phyloP scores from a whole-genome alignment of 768 basidiomycete species.

The Imleria badia region DNA sequence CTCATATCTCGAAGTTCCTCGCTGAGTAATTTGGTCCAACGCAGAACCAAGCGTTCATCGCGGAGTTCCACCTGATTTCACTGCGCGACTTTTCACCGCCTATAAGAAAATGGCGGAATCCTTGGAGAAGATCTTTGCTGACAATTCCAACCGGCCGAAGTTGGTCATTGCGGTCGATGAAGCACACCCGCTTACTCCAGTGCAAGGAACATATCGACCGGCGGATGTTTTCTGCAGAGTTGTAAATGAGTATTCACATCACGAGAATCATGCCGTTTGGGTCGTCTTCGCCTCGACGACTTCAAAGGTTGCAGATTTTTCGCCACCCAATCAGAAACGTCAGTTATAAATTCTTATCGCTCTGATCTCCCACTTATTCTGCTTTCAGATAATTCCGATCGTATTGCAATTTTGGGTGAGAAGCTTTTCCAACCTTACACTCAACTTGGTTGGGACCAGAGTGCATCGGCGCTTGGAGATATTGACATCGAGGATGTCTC shows the following conservation, averaged over 20 bases:
- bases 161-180: conserved; percentile 20
- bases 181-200: conserved; percentile 2
- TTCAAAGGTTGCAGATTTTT: conserved; percentile 8
- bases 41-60: no score
- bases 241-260: conserved; percentile 6
- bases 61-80: no score
- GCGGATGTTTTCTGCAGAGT: conserved; percentile 8
- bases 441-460: conserved; percentile 19
- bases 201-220: neutral
- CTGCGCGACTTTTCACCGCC: no score
- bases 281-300: conserved; percentile 17
- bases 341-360: neutral
- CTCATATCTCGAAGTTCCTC: no score
- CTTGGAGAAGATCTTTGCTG: neutral
- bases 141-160: neutral
- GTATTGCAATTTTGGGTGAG: neutral
- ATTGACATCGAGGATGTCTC: conserved; percentile 1
- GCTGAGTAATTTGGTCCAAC: no score
- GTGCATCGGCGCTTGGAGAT: neutral
- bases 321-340: conserved; percentile 3
- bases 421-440: conserved; percentile 8
- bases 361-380: neutral
- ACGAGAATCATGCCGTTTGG: conserved; percentile 7
- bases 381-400: conserved; percentile 9
- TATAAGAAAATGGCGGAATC: neutral